A percentile compares a stretch with the other conserved stretches of the same genome.
phyloP scores from a whole-genome alignment of 2,329 filamentous ascomycete species.

The Phialemoniopsis sp. region DNA sequence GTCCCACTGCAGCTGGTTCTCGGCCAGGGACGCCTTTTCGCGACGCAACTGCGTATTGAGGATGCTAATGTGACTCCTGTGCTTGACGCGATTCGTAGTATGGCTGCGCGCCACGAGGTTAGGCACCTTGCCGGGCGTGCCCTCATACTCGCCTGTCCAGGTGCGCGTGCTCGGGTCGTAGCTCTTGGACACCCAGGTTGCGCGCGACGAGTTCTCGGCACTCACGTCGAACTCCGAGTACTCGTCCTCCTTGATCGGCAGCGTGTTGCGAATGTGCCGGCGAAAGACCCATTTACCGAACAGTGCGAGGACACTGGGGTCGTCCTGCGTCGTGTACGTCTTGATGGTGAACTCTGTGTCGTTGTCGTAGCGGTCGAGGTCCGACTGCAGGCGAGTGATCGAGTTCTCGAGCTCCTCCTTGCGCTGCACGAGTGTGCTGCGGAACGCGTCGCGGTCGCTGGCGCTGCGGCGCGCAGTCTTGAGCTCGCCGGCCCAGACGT shows the following conservation, averaged over 20 bases:
- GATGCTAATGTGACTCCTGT: background rate
- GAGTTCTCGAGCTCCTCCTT: background rate
- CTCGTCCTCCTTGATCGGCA: background rate
- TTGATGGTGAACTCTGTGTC: background rate
- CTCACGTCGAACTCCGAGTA: background rate
- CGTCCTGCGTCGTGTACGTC: background rate
- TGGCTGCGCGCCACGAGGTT: slow-evolving; percentile 5
- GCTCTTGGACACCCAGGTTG: background rate
- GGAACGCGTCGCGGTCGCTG: background rate
- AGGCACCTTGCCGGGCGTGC: slow-evolving; percentile 41
- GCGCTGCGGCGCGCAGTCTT: background rate
- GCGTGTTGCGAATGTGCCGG: background rate
- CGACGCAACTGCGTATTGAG: background rate
- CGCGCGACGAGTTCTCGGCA: background rate
- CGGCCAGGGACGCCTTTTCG: background rate
- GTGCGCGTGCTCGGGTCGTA: background rate
- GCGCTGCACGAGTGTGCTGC: background rate
- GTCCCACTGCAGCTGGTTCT: background rate
- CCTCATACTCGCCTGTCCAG: slow-evolving; percentile 19
- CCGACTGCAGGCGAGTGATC: background rate
- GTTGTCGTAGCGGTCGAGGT: background rate
- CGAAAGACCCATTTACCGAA: background rate
- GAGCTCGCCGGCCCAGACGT: background rate
- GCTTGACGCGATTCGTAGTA: background rate
- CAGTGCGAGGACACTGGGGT: background rate